Conservation (phyloP, 2,329 filamentous ascomycete species). For the Knufia petricola region DNA sequence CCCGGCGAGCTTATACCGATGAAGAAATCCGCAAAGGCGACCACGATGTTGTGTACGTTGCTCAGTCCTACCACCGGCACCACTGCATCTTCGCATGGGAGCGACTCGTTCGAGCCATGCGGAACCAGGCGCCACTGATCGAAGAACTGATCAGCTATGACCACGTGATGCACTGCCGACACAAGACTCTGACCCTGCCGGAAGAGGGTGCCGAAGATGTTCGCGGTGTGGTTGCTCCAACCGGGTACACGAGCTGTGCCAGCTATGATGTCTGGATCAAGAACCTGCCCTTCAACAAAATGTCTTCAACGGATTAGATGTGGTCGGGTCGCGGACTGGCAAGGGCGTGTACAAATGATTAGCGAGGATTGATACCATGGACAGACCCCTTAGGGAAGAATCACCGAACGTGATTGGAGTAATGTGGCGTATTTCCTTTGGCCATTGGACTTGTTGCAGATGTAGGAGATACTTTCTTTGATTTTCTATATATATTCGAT, state of each 20-base stretch:
- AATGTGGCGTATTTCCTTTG: neutral
- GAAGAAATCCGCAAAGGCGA: slow-evolving; percentile 20
- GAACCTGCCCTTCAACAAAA: slow-evolving; percentile 16
- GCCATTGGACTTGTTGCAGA: neutral
- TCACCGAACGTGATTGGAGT: neutral
- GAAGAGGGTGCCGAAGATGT: slow-evolving; percentile 13
- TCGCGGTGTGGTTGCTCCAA: slow-evolving; percentile 15
- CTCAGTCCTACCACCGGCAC: slow-evolving; percentile 15
- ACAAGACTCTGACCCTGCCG: slow-evolving; percentile 11
- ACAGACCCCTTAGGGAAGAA: neutral
- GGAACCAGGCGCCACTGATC: slow-evolving; percentile 15
- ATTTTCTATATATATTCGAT: too few relatives aligned
- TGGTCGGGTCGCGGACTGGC: neutral
- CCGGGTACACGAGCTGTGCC: slow-evolving; percentile 18
- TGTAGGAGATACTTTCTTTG: neutral
- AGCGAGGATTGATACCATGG: neutral
- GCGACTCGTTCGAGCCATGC: slow-evolving; percentile 17
- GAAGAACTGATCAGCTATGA: slow-evolving; percentile 19
- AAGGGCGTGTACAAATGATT: neutral
- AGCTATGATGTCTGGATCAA: slow-evolving; percentile 16
- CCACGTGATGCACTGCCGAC: slow-evolving; percentile 19
- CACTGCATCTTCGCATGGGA: slow-evolving; percentile 21
- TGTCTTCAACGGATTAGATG: slow-evolving; percentile 10
- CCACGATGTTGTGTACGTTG: slow-evolving; percentile 14
- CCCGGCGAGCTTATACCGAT: slow-evolving; percentile 8